Conservation (phyloP, 441 rosid genomes). For the Adansonia gregorii region DNA sequence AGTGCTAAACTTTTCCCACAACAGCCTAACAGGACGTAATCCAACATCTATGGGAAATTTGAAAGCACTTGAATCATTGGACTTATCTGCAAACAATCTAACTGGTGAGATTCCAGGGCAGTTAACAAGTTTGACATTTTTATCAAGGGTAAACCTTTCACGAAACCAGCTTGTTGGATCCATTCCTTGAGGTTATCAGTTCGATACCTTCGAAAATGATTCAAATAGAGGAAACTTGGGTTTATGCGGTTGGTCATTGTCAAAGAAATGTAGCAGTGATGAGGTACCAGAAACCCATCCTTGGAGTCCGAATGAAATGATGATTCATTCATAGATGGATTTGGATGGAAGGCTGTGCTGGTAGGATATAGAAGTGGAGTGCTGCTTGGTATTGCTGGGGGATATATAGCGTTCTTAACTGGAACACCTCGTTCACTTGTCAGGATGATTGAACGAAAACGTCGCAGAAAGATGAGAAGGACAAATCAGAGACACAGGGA, state of each 20-base stretch:
- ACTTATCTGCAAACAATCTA: conserved; percentile 14
- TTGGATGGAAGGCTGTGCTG: not conserved
- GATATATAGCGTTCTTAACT: not conserved
- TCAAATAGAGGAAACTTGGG: not conserved
- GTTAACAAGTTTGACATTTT: conserved; percentile 29
- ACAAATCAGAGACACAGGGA: no score
- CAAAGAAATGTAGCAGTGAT: not conserved
- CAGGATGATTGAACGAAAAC: not conserved
- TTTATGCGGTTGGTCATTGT: not conserved
- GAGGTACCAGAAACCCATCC: not conserved
- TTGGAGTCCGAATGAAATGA: not conserved
- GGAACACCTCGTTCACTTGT: not conserved
- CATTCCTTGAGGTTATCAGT: not conserved
- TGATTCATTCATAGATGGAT: not conserved
- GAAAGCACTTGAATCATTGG: not conserved
- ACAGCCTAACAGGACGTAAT: conserved; percentile 26
- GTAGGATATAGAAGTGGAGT: conserved; percentile 11
- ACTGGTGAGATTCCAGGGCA: conserved; percentile 32
- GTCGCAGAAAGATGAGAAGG: not conserved
- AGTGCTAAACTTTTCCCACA: conserved; percentile 37
- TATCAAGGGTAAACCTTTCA: not conserved
- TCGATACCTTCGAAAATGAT: not conserved
- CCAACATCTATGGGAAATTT: conserved; percentile 31
- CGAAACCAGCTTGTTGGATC: not conserved
- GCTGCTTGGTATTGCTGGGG: not conserved